Conservation (phyloP, 1,284 basidiomycete genomes). For the Prillingera fragicola region DNA sequence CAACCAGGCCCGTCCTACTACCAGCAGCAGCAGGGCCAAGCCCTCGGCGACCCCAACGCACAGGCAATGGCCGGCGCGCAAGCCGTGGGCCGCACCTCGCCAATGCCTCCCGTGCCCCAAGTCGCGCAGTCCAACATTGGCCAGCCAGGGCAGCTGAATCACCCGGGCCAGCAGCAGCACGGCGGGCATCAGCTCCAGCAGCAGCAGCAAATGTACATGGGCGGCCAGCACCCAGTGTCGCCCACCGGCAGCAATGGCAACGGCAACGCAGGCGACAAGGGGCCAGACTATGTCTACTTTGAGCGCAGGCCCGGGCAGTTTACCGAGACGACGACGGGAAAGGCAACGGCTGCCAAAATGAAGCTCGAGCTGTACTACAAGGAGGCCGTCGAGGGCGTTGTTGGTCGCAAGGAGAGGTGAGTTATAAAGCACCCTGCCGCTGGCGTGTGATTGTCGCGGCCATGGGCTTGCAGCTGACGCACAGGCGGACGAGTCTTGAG, state of each 20-base stretch:
- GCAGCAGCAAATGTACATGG: slow-evolving; percentile 1
- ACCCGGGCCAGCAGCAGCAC: slow-evolving; percentile 5
- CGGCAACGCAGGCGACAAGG: slow-evolving; percentile 37
- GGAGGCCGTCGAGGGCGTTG: slow-evolving; percentile 83
- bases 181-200: not conserved
- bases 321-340: slow-evolving; percentile 80
- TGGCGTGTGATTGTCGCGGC: not conserved
- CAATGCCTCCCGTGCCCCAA: slow-evolving; percentile 33
- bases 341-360: slow-evolving; percentile 90
- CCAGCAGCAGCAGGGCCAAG: slow-evolving; percentile 3
- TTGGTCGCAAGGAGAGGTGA: slow-evolving; percentile 78
- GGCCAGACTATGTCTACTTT: slow-evolving; percentile 86
- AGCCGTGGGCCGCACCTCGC: slow-evolving; percentile 28
- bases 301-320: slow-evolving; percentile 78
- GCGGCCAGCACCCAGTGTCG: too few relatives aligned
- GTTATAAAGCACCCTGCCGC: slow-evolving; percentile 16
- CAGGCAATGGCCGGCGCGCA: slow-evolving; percentile 11
- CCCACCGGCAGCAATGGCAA: not conserved
- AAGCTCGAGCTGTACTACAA: slow-evolving; percentile 98
- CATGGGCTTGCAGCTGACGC: slow-evolving; percentile 1
- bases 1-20: slow-evolving; percentile 25
- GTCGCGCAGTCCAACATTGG: slow-evolving; percentile 32
- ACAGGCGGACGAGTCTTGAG: slow-evolving; percentile 86
- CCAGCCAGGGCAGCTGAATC: slow-evolving; percentile 28
- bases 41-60: slow-evolving; percentile 13